These are phyloP conservation scores for Fusarium sp. DNA, from an alignment of 2,329 filamentous ascomycete genomes.

Conservation along the genomic window DNA sequence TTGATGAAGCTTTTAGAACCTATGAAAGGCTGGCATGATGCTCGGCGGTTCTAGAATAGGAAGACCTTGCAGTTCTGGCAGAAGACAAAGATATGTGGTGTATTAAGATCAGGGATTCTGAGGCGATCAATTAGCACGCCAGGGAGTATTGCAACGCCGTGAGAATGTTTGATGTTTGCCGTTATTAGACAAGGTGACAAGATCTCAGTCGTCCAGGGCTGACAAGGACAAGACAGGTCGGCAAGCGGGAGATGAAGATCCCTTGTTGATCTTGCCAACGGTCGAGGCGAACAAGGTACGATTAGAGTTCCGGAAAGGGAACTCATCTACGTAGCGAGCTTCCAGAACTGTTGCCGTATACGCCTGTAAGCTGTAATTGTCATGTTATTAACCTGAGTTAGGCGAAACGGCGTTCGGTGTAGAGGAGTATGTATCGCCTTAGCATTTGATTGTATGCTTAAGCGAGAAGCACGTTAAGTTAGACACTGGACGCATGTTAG, in stretches of 20 bases:
- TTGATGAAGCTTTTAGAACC: constrained; percentile 1
- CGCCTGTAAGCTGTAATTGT: background rate
- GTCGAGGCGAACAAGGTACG: constrained; percentile 9
- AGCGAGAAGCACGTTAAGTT: constrained; percentile 22
- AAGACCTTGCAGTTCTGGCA: constrained; percentile 7
- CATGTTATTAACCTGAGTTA: constrained; percentile 13
- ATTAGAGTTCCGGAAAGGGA: constrained; percentile 26
- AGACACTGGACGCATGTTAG: background rate
- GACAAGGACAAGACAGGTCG: constrained; percentile 20
- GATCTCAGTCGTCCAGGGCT: constrained; percentile 27
- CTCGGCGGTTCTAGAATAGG: constrained; percentile 37
- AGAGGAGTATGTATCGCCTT: background rate
- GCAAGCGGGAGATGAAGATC: constrained; percentile 29
- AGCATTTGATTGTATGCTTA: constrained; percentile 13
- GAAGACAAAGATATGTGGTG: constrained; percentile 15
- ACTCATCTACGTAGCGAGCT: constrained; percentile 21
- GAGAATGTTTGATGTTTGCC: constrained; percentile 34
- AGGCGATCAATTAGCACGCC: constrained; percentile 31
- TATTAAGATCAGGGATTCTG: constrained; percentile 35
- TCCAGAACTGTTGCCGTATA: constrained; percentile 7
- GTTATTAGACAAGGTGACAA: constrained; percentile 15
- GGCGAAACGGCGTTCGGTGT: constrained; percentile 14
- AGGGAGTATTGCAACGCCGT: constrained; percentile 31
- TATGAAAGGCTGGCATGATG: constrained; percentile 21
- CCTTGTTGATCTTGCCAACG: constrained; percentile 29